Base-by-base conservation (phyloP, 2,329 filamentous ascomycete genomes). In the Xylariales sp. region DNA sequence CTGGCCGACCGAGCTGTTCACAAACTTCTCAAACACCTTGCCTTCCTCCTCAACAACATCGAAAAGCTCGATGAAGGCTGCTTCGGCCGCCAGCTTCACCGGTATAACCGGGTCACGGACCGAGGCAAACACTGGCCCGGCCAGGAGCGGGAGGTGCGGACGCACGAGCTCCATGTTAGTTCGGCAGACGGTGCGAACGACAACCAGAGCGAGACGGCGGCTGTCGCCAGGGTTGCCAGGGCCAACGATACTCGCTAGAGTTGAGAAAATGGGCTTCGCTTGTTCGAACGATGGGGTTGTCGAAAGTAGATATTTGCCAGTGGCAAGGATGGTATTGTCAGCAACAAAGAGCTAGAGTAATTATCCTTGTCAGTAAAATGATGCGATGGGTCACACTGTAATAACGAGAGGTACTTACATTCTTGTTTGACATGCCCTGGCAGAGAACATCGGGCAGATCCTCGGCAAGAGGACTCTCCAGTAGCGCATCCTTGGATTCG, bases 81-180 rank as follows among this genome's bases (percentile, higher is more conserved):
- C 91, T 65, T 98, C 93, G 2, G 93, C 91, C 0, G 91, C 85
- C 19, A 98, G 74, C 65, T 98, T 98, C 56, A 98, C 84, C 1
- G 94, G 94, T 45, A 98, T 97, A 5, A 97, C 82, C 8, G 81
- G 73, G 60, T 98, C 93, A 41, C 94, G 81, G 19, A 98, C 93
- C 37, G 86, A 85, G 29, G 86, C 81, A 60, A 98, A 98, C 30
- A 97, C 76, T 2, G 89, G 81, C 2, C 84, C 83, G 2, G 87
- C 83, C n/a, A 98, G 75, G 3, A 88, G 65, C 8, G 81, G 67
- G 33, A 97, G 72, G 57, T 96, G 89, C 12, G 90, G 87, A 19
- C 87, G 81, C 25, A 91, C 78, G 53, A 93, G 69, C 36, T 93
- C 87, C 55, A 85, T 83, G 57, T 93, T 80, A 30, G 83, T 73